Base-by-base conservation (phyloP, 768 basidiomycete species). In the Filobasidium wieringae region DNA sequence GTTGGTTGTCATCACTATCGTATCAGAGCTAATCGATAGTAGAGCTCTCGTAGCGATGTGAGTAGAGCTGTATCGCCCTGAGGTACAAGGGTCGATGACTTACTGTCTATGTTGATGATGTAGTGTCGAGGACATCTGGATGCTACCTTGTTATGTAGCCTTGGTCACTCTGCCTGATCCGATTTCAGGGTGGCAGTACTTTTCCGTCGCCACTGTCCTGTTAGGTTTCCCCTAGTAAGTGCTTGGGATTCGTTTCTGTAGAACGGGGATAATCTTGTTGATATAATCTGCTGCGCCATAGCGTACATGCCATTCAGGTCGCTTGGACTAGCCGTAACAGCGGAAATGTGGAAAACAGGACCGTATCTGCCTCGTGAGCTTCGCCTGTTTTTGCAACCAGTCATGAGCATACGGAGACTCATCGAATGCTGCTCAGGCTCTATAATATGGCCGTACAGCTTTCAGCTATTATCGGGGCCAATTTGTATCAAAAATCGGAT, bases 361-460 rank as follows among this genome's bases (percentile, higher is more conserved):
- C 75, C 1, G 68, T 76, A 4, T 68, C 72, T 0, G 68, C 71
- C 0, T 65, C 71, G 40, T 58, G 45, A 62, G 59, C n/a, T n/a
- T n/a, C 62, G 17, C 19, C 30, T 36, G 1, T 1, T 15, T 51
- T 27, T 30, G 52, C 52, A 37, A 24, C 15, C 14, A 17, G 33
- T 33, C 8, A 7, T 40, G 30, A 7, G 52, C 24, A 17, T 15
- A 37, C 4, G 4, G 26, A 41, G 30, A 29, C 2, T 15, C 26
- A 40, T 8, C 47, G 4, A 9, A 8, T 11, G 19, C 22, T 19
- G 5, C 19, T 7, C 53, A 62, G 60, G 15, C 30, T 70, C 1
- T 73, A 73, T 60, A 74, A 75, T 53, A 74, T 75, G 64, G 34
- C 53, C 4, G 74, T 75, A 0, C 74, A 74, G 43, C 39, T 60